Percentiles rank a stretch among this genome's conserved stretches.
Evolutionary conservation across 306 rosid genomes (phyloP).

Genomic region (Comarum palustre): DNA sequence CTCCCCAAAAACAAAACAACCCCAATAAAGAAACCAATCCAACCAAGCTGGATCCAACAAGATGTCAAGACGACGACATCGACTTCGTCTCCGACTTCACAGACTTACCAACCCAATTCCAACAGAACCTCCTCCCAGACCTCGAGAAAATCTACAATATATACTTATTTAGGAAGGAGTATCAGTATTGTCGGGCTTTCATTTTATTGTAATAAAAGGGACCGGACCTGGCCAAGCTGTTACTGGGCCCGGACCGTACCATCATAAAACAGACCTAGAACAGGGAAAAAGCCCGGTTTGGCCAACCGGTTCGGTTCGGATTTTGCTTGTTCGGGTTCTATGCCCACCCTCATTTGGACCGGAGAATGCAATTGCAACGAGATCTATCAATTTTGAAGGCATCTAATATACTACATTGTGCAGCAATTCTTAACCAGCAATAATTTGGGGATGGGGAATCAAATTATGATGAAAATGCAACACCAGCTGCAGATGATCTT

Average conservation of each 20-base stretch:
- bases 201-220: too few relatives aligned
- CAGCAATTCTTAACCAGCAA: constrained; percentile 61
- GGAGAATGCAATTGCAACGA: too few relatives aligned
- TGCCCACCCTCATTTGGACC: too few relatives aligned
- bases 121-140: constrained; percentile 67
- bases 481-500: constrained; percentile 52
- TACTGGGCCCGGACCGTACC: too few relatives aligned
- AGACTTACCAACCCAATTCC: constrained; percentile 64
- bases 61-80: constrained; percentile 45
- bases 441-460: constrained; percentile 59
- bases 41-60: constrained; percentile 49
- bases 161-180: too few relatives aligned
- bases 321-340: too few relatives aligned
- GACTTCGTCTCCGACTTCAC: constrained; percentile 62
- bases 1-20: constrained; percentile 27
- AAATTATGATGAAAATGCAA: constrained; percentile 49
- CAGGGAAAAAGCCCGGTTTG: too few relatives aligned
- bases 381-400: too few relatives aligned
- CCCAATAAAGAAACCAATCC: constrained; percentile 28
- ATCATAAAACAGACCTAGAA: too few relatives aligned
- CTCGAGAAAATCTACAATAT: constrained; percentile 70
- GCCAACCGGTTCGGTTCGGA: too few relatives aligned
- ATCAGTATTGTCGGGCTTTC: too few relatives aligned
- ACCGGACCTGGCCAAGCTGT: too few relatives aligned
- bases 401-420: constrained; percentile 14